These are phyloP conservation scores for Suillus decipiens DNA, from an alignment of 768 basidiomycete genomes.

Conservation along the genomic window DNA sequence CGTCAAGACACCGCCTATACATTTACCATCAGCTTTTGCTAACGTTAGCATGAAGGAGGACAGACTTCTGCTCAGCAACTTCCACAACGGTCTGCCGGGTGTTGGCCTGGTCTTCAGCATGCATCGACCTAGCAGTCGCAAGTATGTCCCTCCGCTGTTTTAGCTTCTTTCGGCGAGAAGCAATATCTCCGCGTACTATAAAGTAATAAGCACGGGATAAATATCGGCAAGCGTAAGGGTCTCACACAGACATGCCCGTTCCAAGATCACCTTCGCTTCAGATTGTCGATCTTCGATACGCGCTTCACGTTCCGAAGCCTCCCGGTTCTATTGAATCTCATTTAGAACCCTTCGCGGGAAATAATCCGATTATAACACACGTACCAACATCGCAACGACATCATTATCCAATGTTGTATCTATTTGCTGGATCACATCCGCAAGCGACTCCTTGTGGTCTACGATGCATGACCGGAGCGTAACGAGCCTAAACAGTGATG, in stretches of 20 bases:
- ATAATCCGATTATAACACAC: slow-evolving; percentile 24
- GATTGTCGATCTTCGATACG: slow-evolving; percentile 52
- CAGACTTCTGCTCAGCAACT: slow-evolving; percentile 43
- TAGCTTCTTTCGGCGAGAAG: slow-evolving; percentile 45
- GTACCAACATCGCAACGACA: slow-evolving; percentile 41
- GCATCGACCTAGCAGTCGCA: slow-evolving; percentile 41
- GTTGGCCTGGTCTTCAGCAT: slow-evolving; percentile 31
- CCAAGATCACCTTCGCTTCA: slow-evolving; percentile 43
- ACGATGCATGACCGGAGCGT: slow-evolving; percentile 52
- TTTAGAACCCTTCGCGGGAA: slow-evolving; percentile 29
- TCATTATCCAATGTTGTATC: slow-evolving; percentile 50
- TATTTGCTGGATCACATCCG: slow-evolving; percentile 48
- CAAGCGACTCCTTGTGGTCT: slow-evolving; percentile 52
- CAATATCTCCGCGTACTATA: slow-evolving; percentile 46
- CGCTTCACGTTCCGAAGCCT: slow-evolving; percentile 65
- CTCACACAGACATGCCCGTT: slow-evolving; percentile 50
- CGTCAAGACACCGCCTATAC: slow-evolving; percentile 46
- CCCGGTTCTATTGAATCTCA: slow-evolving; percentile 54
- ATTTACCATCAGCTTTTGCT: slow-evolving; percentile 5
- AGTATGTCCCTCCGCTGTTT: slow-evolving; percentile 49
- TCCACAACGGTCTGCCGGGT: slow-evolving; percentile 32
- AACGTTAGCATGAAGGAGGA: slow-evolving; percentile 8
- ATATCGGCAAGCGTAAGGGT: slow-evolving; percentile 22
- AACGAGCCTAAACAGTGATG: slow-evolving; percentile 43
- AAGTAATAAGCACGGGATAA: slow-evolving; percentile 15